A percentile compares a stretch with the other conserved stretches of the same genome.
Evolutionary conservation across 2,329 filamentous ascomycete species (phyloP).

Genomic region (Metarhizium brunneum): DNA sequence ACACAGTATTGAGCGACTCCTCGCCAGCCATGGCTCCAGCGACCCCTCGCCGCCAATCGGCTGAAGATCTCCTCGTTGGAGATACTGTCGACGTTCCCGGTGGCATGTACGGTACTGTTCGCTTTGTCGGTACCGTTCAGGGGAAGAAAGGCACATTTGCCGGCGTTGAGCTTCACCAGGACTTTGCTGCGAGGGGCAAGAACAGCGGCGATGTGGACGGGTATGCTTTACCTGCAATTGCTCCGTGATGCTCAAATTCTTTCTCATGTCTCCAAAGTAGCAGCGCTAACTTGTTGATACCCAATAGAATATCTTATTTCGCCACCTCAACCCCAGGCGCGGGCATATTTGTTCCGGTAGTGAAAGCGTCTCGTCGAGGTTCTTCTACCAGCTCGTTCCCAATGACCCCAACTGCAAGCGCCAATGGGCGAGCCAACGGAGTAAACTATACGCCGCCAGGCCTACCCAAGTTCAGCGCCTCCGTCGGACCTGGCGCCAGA

Average conservation of each 20-base stretch:
- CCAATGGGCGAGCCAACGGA: slow-evolving; percentile 45
- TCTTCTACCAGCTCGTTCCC: slow-evolving; percentile 46
- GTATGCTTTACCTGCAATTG: slow-evolving; percentile 36
- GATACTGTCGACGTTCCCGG: slow-evolving; percentile 88
- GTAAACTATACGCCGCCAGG: slow-evolving; percentile 54
- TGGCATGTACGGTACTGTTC: slow-evolving; percentile 82
- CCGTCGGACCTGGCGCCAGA: slow-evolving; percentile 61
- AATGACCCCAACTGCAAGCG: slow-evolving; percentile 60
- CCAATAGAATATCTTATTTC: slow-evolving; percentile 63
- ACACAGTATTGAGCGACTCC: slow-evolving; percentile 35
- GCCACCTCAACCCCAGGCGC: slow-evolving; percentile 66
- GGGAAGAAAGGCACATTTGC: slow-evolving; percentile 90
- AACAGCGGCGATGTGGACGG: slow-evolving; percentile 95
- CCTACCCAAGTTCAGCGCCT: slow-evolving; percentile 78
- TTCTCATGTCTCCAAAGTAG: neutral
- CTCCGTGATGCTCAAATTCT: too few species aligned
- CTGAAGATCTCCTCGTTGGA: slow-evolving; percentile 57
- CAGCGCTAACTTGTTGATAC: slow-evolving; percentile 4
- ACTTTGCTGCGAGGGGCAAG: slow-evolving; percentile 79
- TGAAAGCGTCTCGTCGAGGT: slow-evolving; percentile 65
- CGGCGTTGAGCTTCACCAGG: slow-evolving; percentile 76
- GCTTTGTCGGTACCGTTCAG: slow-evolving; percentile 77
- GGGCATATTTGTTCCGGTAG: slow-evolving; percentile 86
- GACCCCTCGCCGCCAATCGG: slow-evolving; percentile 42
- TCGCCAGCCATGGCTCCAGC: slow-evolving; percentile 36